Percentiles rank a stretch among this genome's conserved stretches.
These are phyloP conservation scores for Spathaspora boniae DNA, from an alignment of 805 yeast genomes.

Conservation along the genomic window DNA sequence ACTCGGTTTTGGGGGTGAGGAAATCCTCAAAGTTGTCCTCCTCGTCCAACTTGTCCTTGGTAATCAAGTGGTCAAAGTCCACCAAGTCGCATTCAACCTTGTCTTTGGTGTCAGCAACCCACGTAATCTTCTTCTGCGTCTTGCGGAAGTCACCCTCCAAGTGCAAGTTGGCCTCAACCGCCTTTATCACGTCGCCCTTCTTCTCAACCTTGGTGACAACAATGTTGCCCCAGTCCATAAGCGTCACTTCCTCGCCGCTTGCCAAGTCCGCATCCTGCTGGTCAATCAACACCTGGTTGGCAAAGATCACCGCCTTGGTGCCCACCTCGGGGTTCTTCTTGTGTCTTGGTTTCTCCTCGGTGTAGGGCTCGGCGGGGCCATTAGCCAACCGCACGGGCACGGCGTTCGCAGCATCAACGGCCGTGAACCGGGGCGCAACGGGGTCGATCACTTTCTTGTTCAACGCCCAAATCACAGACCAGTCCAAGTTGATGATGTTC, in stretches of 20 bases:
- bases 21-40: constrained; percentile 91
- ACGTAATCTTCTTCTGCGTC: constrained; percentile 90
- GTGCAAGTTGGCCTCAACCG: constrained; percentile 75
- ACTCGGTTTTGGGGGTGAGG: constrained; percentile 83
- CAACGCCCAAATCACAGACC: constrained; percentile 97
- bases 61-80: constrained; percentile 91
- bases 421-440: constrained; percentile 92
- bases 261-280: constrained; percentile 74
- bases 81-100: constrained; percentile 71
- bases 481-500: constrained; percentile 93
- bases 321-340: constrained; percentile 94
- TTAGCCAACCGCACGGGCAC: constrained; percentile 63
- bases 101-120: constrained; percentile 85
- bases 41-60: constrained; percentile 92
- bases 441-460: constrained; percentile 98
- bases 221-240: constrained; percentile 99
- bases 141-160: constrained; percentile 96
- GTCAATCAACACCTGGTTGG: constrained; percentile 67
- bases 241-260: constrained; percentile 87
- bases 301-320: constrained; percentile 68
- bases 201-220: constrained; percentile 68
- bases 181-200: constrained; percentile 54
- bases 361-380: constrained; percentile 61
- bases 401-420: constrained; percentile 60
- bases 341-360: constrained; percentile 84